Conservation (phyloP, 2,329 filamentous ascomycete genomes). For the Monilinia polystroma region DNA sequence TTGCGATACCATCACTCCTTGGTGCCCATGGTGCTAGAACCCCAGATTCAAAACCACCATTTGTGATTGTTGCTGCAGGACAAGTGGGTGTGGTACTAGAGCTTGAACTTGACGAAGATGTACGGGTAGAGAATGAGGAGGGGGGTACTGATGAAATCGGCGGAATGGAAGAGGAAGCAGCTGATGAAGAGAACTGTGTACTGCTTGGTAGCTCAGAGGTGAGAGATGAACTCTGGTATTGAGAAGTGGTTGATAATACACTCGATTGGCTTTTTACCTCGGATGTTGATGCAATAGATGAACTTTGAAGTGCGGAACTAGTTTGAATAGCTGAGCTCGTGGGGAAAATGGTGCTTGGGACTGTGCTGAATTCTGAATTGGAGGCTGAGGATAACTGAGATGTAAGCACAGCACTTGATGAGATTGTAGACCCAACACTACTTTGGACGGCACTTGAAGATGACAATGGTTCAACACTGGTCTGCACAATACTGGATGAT, state of each 20-base stretch:
- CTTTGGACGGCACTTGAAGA: too few relatives aligned
- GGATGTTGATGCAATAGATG: not conserved
- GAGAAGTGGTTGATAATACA: not conserved
- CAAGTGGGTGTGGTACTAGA: constrained; percentile 16
- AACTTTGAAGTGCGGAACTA: too few relatives aligned
- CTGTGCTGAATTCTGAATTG: not conserved
- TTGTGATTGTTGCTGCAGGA: constrained; percentile 15
- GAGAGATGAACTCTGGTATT: not conserved
- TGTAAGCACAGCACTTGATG: not conserved
- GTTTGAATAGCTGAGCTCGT: not conserved
- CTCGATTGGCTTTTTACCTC: not conserved
- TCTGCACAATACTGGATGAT: too few relatives aligned
- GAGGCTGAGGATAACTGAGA: not conserved
- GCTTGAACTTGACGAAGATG: constrained; percentile 7
- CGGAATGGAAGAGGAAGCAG: not conserved
- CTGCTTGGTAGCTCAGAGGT: constrained; percentile 1
- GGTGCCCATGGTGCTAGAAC: constrained; percentile 15
- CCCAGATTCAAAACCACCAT: constrained; percentile 19
- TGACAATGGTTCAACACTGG: too few relatives aligned
- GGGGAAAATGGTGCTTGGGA: not conserved
- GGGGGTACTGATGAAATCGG: not conserved
- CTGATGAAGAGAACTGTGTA: constrained; percentile 4
- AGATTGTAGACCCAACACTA: too few relatives aligned
- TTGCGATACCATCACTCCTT: constrained; percentile 3
- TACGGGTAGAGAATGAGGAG: constrained; percentile 7